phyloP scores from a whole-genome alignment of 345 rosid species.

The Pistacia atlantica region DNA sequence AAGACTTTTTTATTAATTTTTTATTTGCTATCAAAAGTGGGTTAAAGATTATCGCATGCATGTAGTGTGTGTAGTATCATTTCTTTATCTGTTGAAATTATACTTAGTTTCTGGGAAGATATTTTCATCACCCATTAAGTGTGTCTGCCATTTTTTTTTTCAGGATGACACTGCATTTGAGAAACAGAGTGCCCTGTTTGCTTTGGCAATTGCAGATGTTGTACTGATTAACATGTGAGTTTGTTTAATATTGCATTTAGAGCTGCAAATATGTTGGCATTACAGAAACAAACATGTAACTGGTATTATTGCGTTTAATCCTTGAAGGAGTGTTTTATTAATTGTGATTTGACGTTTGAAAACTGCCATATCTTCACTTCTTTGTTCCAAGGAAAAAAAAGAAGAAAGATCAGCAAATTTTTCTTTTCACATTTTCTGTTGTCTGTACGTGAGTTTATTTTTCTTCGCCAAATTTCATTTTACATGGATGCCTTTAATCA shows the following conservation, averaged over 20 bases:
- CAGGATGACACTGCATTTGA: slow-evolving; percentile 85
- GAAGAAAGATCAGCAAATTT: too few relatives aligned
- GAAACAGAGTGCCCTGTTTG: slow-evolving; percentile 78
- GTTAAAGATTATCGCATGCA: neutral
- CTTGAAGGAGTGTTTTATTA: neutral
- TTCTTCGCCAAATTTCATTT: neutral
- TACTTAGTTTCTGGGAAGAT: neutral
- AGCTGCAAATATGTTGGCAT: neutral
- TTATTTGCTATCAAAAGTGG: too few relatives aligned
- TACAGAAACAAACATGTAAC: neutral
- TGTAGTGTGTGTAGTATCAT: neutral
- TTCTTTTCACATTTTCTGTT: neutral
- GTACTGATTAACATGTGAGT: slow-evolving; percentile 78
- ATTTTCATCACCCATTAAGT: neutral
- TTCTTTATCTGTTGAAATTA: neutral
- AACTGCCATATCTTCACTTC: neutral
- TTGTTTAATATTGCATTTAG: neutral
- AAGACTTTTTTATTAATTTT: too few relatives aligned
- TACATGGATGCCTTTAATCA: too few relatives aligned
- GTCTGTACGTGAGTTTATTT: neutral
- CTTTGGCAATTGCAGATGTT: slow-evolving; percentile 74
- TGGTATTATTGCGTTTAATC: neutral
- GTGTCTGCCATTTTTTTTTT: slow-evolving; percentile 17
- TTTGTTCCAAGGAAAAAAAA: neutral
- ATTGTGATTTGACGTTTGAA: neutral